Percentiles rank a stretch among this genome's conserved stretches.
Evolutionary conservation across 1,284 basidiomycete genomes (phyloP).

Genomic region (Afroboletus lepidellus): DNA sequence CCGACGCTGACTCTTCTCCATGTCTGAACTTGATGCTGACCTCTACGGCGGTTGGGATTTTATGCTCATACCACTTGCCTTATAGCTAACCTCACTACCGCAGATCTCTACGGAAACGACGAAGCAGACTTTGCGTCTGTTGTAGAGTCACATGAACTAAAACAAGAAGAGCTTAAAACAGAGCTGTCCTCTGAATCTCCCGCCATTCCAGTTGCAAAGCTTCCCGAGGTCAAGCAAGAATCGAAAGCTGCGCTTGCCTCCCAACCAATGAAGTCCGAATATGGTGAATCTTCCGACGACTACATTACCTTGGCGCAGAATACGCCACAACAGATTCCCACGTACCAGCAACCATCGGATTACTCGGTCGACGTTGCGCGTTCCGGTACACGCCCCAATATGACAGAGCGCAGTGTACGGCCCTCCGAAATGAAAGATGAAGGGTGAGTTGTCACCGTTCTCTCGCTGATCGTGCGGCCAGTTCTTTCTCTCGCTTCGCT

Average conservation of each 20-base stretch:
- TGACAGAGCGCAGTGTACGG: slow-evolving; percentile 66
- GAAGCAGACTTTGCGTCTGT: slow-evolving; percentile 58
- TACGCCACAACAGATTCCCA: slow-evolving; percentile 67
- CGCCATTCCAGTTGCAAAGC: slow-evolving; percentile 18
- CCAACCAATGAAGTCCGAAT: slow-evolving; percentile 23
- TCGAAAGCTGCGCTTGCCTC: slow-evolving; percentile 13
- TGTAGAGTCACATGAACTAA: slow-evolving; percentile 37
- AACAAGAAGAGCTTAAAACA: slow-evolving; percentile 24
- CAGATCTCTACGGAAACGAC: slow-evolving; percentile 80
- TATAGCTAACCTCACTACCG: not conserved
- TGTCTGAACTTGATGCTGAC: slow-evolving; percentile 81
- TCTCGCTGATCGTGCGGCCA: slow-evolving; percentile 11
- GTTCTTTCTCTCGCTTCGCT: slow-evolving; percentile 17
- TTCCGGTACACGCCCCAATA: slow-evolving; percentile 40
- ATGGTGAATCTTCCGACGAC: slow-evolving; percentile 24
- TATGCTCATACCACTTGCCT: accelerated
- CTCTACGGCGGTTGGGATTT: slow-evolving; percentile 68
- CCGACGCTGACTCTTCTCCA: slow-evolving; percentile 42
- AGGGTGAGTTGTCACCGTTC: slow-evolving; percentile 71
- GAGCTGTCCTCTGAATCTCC: slow-evolving; percentile 14
- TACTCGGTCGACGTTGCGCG: slow-evolving; percentile 39
- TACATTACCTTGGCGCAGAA: slow-evolving; percentile 24
- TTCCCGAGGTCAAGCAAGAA: slow-evolving; percentile 22
- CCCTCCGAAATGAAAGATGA: slow-evolving; percentile 98
- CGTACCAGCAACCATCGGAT: slow-evolving; percentile 66